Evolutionary conservation across 2,329 filamentous ascomycete genomes (phyloP).

Genomic region (Fusarium abutilonis): DNA sequence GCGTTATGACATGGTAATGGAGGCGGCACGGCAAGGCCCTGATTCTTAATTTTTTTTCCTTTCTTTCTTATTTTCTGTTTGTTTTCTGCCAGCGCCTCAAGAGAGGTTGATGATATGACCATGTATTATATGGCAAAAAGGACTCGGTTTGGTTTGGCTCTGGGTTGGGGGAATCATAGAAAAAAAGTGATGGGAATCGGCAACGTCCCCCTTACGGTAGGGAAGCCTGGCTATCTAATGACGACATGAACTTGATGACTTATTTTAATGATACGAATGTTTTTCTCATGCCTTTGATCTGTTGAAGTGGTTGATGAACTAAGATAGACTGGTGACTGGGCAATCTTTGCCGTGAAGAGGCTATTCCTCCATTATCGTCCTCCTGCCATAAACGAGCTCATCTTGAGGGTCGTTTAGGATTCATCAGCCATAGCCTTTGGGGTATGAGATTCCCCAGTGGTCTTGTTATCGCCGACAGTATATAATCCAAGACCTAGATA

Average conservation of each 20-base stretch:
- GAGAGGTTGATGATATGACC: slow-evolving; percentile 35
- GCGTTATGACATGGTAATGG: slow-evolving; percentile 19
- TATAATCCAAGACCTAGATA: too few species aligned
- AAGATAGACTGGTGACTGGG: too few species aligned
- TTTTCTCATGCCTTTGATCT: slow-evolving; percentile 11
- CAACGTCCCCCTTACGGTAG: slow-evolving; percentile 32
- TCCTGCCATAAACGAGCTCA: too few species aligned
- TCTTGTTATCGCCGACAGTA: too few species aligned
- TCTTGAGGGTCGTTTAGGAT: too few species aligned
- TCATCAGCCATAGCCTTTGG: too few species aligned
- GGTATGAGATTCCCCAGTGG: too few species aligned
- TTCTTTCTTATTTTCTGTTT: slow-evolving; percentile 17
- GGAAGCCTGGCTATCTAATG: slow-evolving; percentile 39
- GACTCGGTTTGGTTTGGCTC: slow-evolving; percentile 25
- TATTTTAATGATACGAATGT: slow-evolving; percentile 22
- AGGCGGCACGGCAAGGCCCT: slow-evolving; percentile 3
- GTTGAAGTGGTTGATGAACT: slow-evolving; percentile 18
- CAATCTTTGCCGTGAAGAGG: too few species aligned
- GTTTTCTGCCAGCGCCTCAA: slow-evolving; percentile 17
- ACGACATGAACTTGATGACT: slow-evolving; percentile 47
- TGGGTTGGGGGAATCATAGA: slow-evolving; percentile 33
- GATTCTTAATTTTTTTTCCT: slow-evolving; percentile 14
- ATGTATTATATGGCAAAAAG: slow-evolving; percentile 41
- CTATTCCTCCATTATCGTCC: too few species aligned
- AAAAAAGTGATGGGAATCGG: slow-evolving; percentile 42